Conservation (phyloP, 2,329 filamentous ascomycete species). For the Orbilia ellipsospora region DNA sequence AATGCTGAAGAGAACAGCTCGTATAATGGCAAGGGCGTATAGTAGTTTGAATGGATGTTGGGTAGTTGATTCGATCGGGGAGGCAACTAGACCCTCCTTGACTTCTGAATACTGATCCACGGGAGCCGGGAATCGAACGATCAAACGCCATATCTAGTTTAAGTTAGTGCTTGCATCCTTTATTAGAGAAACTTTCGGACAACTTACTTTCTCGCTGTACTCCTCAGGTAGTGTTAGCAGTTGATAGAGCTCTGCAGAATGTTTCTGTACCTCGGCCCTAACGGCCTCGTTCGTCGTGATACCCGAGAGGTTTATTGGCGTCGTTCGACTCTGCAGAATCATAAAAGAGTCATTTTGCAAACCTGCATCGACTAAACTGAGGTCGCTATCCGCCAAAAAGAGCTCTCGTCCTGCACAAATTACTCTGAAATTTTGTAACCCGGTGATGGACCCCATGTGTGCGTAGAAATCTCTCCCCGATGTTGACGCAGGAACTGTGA, state of each 20-base stretch:
- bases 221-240: constrained; percentile 76
- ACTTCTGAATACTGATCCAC: constrained; percentile 44
- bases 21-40: constrained; percentile 38
- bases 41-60: constrained; percentile 47
- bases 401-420: constrained; percentile 57
- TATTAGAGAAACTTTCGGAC: background rate
- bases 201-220: constrained; percentile 48
- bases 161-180: constrained; percentile 2
- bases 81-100: constrained; percentile 32
- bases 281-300: constrained; percentile 64
- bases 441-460: constrained; percentile 31
- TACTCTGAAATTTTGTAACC: constrained; percentile 55
- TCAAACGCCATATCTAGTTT: constrained; percentile 40
- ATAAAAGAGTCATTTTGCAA: constrained; percentile 55
- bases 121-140: constrained; percentile 44
- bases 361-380: constrained; percentile 56
- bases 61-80: constrained; percentile 28
- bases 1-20: constrained; percentile 16
- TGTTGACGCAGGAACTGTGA: constrained; percentile 36
- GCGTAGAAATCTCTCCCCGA: constrained; percentile 45
- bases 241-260: constrained; percentile 85
- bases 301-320: constrained; percentile 27
- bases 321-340: constrained; percentile 45
- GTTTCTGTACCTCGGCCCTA: constrained; percentile 80
- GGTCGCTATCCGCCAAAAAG: constrained; percentile 55